Evolutionary conservation across 306 rosid genomes (phyloP).

Genomic region (Begonia peltatifolia): DNA sequence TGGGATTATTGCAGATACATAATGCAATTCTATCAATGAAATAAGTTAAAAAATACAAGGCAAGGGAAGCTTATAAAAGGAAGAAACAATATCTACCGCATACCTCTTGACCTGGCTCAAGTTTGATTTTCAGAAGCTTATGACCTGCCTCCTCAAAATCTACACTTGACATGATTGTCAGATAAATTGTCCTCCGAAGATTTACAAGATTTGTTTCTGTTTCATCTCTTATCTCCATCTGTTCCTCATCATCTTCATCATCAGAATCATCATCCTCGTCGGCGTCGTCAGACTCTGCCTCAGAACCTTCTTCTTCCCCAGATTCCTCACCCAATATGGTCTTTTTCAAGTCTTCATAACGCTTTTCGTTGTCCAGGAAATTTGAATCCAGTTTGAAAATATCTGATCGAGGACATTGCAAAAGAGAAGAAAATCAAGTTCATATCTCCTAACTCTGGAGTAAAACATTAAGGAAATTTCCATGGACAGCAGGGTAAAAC

Average conservation of each 20-base stretch:
- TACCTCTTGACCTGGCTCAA: conserved; percentile 98
- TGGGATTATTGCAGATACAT: neutral
- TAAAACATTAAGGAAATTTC: conserved; percentile 4
- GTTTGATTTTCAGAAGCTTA: conserved; percentile 83
- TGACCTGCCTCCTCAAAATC: conserved; percentile 99
- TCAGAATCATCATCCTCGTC: conserved; percentile 31
- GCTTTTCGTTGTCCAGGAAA: conserved; percentile 65
- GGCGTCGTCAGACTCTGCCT: conserved; percentile 37
- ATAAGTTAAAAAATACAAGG: neutral
- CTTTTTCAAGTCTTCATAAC: conserved; percentile 70
- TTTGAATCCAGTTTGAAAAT: conserved; percentile 66
- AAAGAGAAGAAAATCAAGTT: neutral
- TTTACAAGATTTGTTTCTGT: conserved; percentile 89
- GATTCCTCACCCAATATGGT: conserved; percentile 62
- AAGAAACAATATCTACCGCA: conserved; percentile 13
- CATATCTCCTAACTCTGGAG: conserved; percentile 1
- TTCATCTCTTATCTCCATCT: conserved; percentile 72
- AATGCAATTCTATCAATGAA: neutral
- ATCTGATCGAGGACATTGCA: conserved; percentile 25
- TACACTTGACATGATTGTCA: conserved; percentile 91
- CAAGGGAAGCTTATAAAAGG: neutral
- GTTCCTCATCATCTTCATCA: conserved; percentile 60
- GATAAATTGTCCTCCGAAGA: conserved; percentile 78
- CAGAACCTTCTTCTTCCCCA: conserved; percentile 49
- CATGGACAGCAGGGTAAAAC: neutral